Evolutionary conservation across 495 filamentous ascomycete species (phyloP).

Genomic region (Tetracladium marchalianum): DNA sequence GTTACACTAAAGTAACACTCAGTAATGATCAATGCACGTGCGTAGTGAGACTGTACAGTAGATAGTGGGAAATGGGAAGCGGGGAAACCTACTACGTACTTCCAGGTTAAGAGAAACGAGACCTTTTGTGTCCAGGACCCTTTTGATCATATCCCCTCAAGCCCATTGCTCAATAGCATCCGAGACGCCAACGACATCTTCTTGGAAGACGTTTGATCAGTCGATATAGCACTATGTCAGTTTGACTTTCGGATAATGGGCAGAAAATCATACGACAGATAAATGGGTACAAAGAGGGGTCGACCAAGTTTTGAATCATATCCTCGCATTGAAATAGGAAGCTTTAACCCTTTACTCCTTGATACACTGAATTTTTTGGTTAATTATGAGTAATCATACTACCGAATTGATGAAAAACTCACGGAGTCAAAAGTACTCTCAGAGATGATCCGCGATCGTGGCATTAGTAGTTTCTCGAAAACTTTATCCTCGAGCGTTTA

Average conservation of each 20-base stretch:
- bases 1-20: too few species aligned
- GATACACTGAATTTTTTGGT: conserved; percentile 14
- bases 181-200: too few species aligned
- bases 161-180: too few species aligned
- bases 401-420: conserved; percentile 3
- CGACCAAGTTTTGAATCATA: conserved; percentile 22
- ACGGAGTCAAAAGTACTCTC: too few species aligned
- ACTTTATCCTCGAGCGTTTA: too few species aligned
- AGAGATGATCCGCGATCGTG: too few species aligned
- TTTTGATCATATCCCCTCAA: conserved; percentile 13
- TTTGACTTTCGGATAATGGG: conserved; percentile 16
- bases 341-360: conserved; percentile 19
- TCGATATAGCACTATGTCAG: too few species aligned
- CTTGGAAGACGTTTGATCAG: too few species aligned
- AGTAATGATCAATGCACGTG: too few species aligned
- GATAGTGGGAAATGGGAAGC: too few species aligned
- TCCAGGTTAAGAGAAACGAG: not conserved
- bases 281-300: conserved; percentile 31
- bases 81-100: not conserved
- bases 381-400: not conserved
- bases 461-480: too few species aligned
- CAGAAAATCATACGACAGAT: conserved; percentile 22
- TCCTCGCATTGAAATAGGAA: conserved; percentile 3
- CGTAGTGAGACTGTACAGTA: too few species aligned
- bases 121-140: not conserved